Base-by-base conservation (phyloP, 139 green algal species). In the Raphidocelis subcapitata region DNA sequence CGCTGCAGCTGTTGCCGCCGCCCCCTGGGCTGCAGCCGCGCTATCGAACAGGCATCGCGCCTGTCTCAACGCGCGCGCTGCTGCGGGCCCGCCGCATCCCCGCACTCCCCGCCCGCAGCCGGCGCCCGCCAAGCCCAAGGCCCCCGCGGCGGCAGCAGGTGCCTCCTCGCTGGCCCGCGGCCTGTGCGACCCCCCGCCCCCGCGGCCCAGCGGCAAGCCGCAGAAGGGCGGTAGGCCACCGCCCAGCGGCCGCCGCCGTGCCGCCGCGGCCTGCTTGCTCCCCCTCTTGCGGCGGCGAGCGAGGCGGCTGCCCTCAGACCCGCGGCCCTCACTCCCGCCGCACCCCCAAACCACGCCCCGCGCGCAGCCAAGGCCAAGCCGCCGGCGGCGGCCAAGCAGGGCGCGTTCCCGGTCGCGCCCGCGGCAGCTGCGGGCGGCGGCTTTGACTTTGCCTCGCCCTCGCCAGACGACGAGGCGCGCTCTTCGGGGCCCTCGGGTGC, bases 371-470 rank as follows among this genome's bases (percentile, higher is more conserved):
- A 36, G 51, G 66, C 47, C 2, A 26, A 37, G 47, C 35, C 52
- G 57, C 23, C 35, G 20, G 44, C 18, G n/a, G 23, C 12, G 14
- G 41, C 47, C 35, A 60, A 69, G 31, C 65, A 73, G 16, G 60
- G 41, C 64, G 36, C 49, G 60, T 65, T 57, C 70, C 54, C 60
- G 5, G 41, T 67, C n/a, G 65, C 61, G 44, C 74, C 65, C 33
- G 32, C 29, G 2, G 64, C 60, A 54, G 29, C 60, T 68, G 36
- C 66, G 31, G 35, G 24, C 33, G 69, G 23, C 14, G 18, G 33
- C 12, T 93, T 92, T 68, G 47, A 74, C 0, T 94, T 94, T 57
- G 77, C 81, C 76, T 82, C 79, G 37, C 86, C 87, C 21, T 94
- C 88, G 4, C 89, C 89, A 0, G 89, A 94, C 57, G 89, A 93